Evolutionary conservation across 2,329 filamentous ascomycete genomes (phyloP).

Genomic region (Xylaria arbuscula): DNA sequence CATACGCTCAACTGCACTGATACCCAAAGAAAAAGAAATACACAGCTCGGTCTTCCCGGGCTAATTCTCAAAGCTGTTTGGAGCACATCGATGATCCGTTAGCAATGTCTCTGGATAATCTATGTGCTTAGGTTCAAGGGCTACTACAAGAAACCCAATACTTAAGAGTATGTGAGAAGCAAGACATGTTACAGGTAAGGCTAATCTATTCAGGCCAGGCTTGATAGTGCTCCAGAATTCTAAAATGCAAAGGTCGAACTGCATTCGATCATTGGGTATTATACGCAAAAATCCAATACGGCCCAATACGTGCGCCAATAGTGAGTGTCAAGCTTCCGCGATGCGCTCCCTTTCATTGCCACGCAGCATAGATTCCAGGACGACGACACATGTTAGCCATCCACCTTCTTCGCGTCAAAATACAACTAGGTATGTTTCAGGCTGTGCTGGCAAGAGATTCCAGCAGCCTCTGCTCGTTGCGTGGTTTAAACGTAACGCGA

Average conservation of each 20-base stretch:
- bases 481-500: conserved; percentile 43
- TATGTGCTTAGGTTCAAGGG: not conserved
- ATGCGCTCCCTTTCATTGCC: not conserved
- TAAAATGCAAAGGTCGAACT: not conserved
- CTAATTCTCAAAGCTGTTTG: not conserved
- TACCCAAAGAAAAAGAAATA: conserved; percentile 28
- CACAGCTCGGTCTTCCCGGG: not conserved
- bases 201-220: not conserved
- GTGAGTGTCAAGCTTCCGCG: not conserved
- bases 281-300: not conserved
- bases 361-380: not conserved
- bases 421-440: conserved; percentile 2
- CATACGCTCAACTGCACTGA: conserved; percentile 39
- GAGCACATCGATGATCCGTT: not conserved
- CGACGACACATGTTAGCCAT: not conserved
- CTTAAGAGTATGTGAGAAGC: not conserved
- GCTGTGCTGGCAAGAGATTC: conserved; percentile 32
- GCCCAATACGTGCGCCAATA: not conserved
- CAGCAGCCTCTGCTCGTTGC: conserved; percentile 37
- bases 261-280: not conserved
- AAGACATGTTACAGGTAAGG: not conserved
- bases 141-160: not conserved
- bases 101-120: not conserved
- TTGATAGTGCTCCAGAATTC: not conserved
- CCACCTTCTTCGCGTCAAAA: not conserved